A percentile compares a stretch with the other conserved stretches of the same genome.
phyloP scores from a whole-genome alignment of 352 stramenopile genomes.

The Phytophthora cryptogea region DNA sequence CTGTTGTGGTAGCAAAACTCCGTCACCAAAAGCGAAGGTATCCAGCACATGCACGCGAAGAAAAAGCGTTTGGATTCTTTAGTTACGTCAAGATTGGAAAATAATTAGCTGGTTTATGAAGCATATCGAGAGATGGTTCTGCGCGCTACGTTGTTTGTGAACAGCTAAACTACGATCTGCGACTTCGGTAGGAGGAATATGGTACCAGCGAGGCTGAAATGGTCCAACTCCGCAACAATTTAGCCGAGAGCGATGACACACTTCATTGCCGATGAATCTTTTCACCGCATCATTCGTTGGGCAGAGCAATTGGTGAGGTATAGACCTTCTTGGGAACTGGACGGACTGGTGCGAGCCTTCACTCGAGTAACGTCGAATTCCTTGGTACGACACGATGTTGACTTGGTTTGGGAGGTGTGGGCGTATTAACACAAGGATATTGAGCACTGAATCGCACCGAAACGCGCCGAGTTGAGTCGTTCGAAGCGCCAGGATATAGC shows the following conservation, averaged over 20 bases:
- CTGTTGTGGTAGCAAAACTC: too few relatives aligned
- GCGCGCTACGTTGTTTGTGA: neutral
- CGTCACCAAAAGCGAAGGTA: too few relatives aligned
- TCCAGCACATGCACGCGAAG: neutral
- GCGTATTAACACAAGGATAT: neutral
- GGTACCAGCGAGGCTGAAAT: neutral
- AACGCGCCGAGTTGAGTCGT: too few relatives aligned
- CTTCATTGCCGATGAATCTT: slow-evolving; percentile 21
- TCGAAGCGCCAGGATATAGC: slow-evolving; percentile 2
- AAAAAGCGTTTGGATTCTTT: neutral
- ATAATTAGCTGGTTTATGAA: neutral
- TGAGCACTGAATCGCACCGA: too few relatives aligned
- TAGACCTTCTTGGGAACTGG: neutral
- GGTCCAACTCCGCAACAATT: slow-evolving; percentile 17
- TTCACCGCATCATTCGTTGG: slow-evolving; percentile 19
- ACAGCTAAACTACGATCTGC: neutral
- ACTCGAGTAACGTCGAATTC: neutral
- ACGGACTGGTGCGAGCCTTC: neutral
- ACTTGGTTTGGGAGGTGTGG: neutral
- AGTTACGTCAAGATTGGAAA: neutral
- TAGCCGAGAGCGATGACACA: slow-evolving; percentile 24
- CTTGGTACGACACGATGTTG: neutral
- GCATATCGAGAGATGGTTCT: slow-evolving; percentile 9
- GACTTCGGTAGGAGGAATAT: neutral
- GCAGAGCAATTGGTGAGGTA: slow-evolving; percentile 1